Evolutionary conservation across 768 basidiomycete genomes (phyloP), one percentile per base, ranked within the genome.

Genomic region (Amanita muscaria): DNA sequence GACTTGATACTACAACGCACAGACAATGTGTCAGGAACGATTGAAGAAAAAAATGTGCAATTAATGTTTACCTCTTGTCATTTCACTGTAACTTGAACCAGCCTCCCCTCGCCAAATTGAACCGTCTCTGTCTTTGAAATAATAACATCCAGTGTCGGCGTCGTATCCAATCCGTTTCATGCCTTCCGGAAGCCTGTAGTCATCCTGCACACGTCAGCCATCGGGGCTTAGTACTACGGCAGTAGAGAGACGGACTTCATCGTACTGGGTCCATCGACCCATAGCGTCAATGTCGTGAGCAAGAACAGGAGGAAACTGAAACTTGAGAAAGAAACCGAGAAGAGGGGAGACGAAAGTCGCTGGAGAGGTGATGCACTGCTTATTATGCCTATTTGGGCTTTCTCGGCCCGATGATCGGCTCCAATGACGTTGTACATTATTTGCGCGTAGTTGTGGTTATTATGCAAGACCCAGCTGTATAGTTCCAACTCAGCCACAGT

Each of bases 121-220:
- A 8, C 84, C 83, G 37, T 69, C 70, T 11, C 50, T 36, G 58
- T 78, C 77, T 19, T 70, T 70, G 63, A 80, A 88, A 56, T 72
- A 70, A 64, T 88, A 87, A 38, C 72, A 65, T 39, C 75, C 72
- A 1, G 71, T 69, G 64, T 88, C 86, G 3, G 79, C 65, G 61
- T 89, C 86, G 56, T 88, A 88, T 9, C 84, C 86, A 46, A 83
- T 74, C 25, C 86, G 77, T 49, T 76, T 65, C 74, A 77, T 72
- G 41, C 76, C 76, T 47, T 70, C 71, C 10, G 76, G 74, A 5
- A 77, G 62, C 27, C 74, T 69, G 56, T 69, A 64, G 40, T 67
- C 68, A 52, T 77, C 74, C 74, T 76, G 40, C 0, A 10, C 35
- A 4, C 29, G 30, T 40, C 4, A 40, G 24, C 18, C n/a, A 21